Evolutionary conservation across 1,139 yeast genomes (phyloP), one percentile per base, ranked within the genome.

Genomic region (Geotrichum phurueaensis): DNA sequence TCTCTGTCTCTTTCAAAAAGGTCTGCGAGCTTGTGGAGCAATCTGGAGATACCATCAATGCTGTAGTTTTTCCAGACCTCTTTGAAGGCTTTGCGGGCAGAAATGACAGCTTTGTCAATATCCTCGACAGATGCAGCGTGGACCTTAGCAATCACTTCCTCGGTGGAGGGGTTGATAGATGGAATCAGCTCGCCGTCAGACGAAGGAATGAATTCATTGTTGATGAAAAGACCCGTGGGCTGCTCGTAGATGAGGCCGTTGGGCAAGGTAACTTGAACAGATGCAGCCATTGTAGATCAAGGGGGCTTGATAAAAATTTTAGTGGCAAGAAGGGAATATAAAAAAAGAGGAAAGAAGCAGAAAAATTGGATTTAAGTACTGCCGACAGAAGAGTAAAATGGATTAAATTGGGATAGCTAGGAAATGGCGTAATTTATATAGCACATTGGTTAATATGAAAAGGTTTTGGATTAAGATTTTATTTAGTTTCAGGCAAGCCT

Each of bases 221-320:
- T 86, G 73, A 89, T 86, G 79, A 87, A 88, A 69, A 88, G 79
- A 63, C 96, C 96, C 13, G 88, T 78, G 65, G 95, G 96, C 73
- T 87, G 89, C 53, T 78, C 77, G 78, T 72, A 77, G 60, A 70
- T 75, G 45, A 76, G 65, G 58, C 89, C 89, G 65, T 82, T 83
- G 64, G 88, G 87, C 56, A 83, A 75, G 22, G 78, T 81, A 64
- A 84, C 47, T 12, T 57, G 47, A 27, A 27, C 31, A 27, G 31
- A 27, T 27, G 31, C 9, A 27, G 31, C 31, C 31, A 27, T 27
- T 27, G 31, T 27, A 10, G 31, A 27, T 27, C 10, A 27, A 27
- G 31, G 9, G 31, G 31, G 31, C 31, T 27, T 1, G 31, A 5
- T 7, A 7, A 1, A 27, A 27, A 5, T 27, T 27, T 5, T 27